A percentile compares a stretch with the other conserved stretches of the same genome.
phyloP scores from a whole-genome alignment of 2,329 filamentous ascomycete genomes.

The Curvularia sp. region DNA sequence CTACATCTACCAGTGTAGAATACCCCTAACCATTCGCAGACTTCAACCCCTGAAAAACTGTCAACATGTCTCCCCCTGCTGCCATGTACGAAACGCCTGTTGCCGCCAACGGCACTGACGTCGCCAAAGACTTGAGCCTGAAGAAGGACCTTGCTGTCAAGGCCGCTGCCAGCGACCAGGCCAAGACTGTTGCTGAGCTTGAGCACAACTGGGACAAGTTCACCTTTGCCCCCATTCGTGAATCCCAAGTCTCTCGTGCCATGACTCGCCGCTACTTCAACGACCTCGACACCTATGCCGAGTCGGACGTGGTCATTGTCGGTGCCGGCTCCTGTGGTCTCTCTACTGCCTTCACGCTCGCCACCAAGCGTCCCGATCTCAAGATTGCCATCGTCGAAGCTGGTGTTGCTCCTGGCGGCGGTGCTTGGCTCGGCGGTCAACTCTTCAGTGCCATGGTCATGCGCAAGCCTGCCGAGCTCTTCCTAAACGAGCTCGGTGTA shows the following conservation, averaged over 20 bases:
- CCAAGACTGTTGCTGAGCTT: conserved; percentile 68
- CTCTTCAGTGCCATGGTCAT: conserved; percentile 96
- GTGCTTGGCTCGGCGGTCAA: conserved; percentile 92
- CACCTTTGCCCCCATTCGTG: conserved; percentile 83
- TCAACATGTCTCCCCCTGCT: conserved; percentile 77
- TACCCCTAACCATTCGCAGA: conserved; percentile 43
- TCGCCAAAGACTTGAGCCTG: conserved; percentile 30
- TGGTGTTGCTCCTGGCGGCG: conserved; percentile 81
- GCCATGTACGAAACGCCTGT: conserved; percentile 62
- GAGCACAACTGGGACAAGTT: conserved; percentile 82
- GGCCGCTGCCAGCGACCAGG: conserved; percentile 54
- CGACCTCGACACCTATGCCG: conserved; percentile 86
- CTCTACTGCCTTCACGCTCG: conserved; percentile 83
- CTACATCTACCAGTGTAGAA: conserved; percentile 46
- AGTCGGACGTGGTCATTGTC: conserved; percentile 92
- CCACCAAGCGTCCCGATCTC: conserved; percentile 82
- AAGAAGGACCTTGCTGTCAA: conserved; percentile 57
- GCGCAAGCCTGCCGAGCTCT: conserved; percentile 88
- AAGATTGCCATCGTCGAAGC: conserved; percentile 93
- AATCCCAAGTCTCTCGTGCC: conserved; percentile 89
- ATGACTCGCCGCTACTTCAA: conserved; percentile 94
- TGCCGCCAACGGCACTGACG: conserved; percentile 31
- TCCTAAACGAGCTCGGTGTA: conserved; percentile 80
- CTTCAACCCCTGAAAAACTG: conserved; percentile 39
- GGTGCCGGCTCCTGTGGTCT: conserved; percentile 89